Evolutionary conservation across 495 filamentous ascomycete species (phyloP).

Genomic region (Aspergillus taichungensis): DNA sequence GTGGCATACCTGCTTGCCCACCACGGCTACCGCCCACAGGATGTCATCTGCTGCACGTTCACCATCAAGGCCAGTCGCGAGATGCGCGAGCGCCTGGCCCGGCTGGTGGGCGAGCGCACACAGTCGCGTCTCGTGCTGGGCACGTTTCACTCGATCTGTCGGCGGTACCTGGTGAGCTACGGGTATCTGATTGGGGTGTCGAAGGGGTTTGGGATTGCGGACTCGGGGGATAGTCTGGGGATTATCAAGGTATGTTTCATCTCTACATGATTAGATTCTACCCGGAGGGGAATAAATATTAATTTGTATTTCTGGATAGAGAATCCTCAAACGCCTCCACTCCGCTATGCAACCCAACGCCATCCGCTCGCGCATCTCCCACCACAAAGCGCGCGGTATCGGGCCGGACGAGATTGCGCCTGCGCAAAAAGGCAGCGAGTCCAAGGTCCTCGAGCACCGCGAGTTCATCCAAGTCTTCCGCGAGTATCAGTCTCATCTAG

Average conservation of each 20-base stretch:
- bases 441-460: constrained; percentile 52
- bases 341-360: constrained; percentile 58
- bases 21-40: constrained; percentile 70
- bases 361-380: constrained; percentile 72
- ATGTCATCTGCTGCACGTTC: constrained; percentile 95
- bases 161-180: constrained; percentile 77
- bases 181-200: constrained; percentile 75
- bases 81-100: constrained; percentile 83
- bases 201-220: constrained; percentile 89
- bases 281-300: neutral
- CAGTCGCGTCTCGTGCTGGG: constrained; percentile 78
- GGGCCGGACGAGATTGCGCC: constrained; percentile 32
- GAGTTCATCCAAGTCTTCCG: constrained; percentile 67
- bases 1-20: constrained; percentile 89
- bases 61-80: constrained; percentile 95
- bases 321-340: constrained; percentile 69
- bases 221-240: constrained; percentile 67
- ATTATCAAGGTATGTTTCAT: constrained; percentile 42
- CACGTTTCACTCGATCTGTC: constrained; percentile 91
- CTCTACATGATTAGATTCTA: constrained; percentile 2
- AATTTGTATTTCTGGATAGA: constrained; percentile 23
- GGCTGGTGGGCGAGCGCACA: constrained; percentile 65
- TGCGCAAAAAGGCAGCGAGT: constrained; percentile 24
- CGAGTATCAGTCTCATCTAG: constrained; percentile 69
- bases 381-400: constrained; percentile 68